These are phyloP conservation scores for Neonectria sp. DNA, from an alignment of 2,329 filamentous ascomycete genomes.

Conservation along the genomic window DNA sequence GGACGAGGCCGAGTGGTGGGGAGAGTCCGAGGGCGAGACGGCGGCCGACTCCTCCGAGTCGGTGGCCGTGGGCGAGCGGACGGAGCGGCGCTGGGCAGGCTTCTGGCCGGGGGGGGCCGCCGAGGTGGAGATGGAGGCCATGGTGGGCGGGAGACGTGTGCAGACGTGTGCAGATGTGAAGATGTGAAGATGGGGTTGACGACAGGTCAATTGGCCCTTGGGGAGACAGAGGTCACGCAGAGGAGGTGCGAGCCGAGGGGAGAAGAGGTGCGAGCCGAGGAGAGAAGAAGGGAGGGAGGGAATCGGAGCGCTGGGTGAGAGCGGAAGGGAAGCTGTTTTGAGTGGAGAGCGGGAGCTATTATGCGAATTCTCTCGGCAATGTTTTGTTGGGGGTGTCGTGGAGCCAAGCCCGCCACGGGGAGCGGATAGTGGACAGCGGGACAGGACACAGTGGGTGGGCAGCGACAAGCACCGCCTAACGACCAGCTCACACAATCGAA, in stretches of 20 bases:
- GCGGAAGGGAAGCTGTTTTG: constrained; percentile 18
- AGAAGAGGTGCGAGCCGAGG: constrained; percentile 24
- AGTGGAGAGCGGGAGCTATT: constrained; percentile 36
- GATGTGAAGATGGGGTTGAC: not conserved
- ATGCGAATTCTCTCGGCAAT: constrained; percentile 39
- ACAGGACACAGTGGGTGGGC: constrained; percentile 2
- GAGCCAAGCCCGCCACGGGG: constrained; percentile 38
- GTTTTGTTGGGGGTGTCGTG: constrained; percentile 49
- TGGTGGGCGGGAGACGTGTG: constrained; percentile 41
- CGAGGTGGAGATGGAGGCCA: constrained; percentile 64
- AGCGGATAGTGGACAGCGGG: constrained; percentile 26
- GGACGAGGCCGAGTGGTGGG: constrained; percentile 79
- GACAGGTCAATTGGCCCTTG: constrained; percentile 42
- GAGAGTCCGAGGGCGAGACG: constrained; percentile 73
- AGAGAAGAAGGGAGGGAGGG: constrained; percentile 21
- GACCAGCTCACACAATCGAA: not conserved
- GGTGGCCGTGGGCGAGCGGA: constrained; percentile 63
- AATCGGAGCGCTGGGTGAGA: constrained; percentile 1
- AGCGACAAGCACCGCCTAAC: not conserved
- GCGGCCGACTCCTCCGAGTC: constrained; percentile 69
- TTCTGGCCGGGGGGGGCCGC: constrained; percentile 56
- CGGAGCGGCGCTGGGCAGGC: constrained; percentile 64
- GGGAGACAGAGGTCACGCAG: constrained; percentile 18
- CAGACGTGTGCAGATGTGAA: constrained; percentile 23
- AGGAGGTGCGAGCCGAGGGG: constrained; percentile 27